Evolutionary conservation across 495 filamentous ascomycete genomes (phyloP).

Genomic region (Xylaria longipes): DNA sequence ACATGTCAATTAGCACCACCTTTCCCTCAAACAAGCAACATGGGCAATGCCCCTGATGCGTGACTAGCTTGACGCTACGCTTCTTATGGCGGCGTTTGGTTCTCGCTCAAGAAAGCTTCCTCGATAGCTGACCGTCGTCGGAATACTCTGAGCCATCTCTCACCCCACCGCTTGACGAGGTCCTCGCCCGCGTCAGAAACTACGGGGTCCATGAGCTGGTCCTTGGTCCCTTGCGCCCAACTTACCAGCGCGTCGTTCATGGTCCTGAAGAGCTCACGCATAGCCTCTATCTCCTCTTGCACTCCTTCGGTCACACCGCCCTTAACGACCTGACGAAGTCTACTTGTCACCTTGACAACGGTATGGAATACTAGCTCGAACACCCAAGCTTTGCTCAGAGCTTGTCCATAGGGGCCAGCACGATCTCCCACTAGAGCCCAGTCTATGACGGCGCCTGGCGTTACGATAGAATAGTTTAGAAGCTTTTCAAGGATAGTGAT

Average conservation of each 20-base stretch:
- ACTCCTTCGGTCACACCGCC: conserved; percentile 32
- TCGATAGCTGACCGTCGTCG: conserved; percentile 82
- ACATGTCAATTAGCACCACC: neutral
- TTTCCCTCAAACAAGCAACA: neutral
- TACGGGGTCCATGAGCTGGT: conserved; percentile 66
- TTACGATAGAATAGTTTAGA: conserved; percentile 94
- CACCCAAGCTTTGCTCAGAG: conserved; percentile 73
- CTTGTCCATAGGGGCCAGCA: conserved; percentile 60
- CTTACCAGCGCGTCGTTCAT: conserved; percentile 81
- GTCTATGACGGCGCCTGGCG: conserved; percentile 79
- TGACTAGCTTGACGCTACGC: neutral
- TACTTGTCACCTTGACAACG: conserved; percentile 88
- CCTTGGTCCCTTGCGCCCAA: conserved; percentile 75
- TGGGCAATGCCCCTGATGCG: neutral
- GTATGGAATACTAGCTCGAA: conserved; percentile 91
- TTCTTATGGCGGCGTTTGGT: conserved; percentile 27
- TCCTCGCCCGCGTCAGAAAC: conserved; percentile 59
- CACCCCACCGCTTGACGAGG: conserved; percentile 80
- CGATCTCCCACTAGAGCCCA: conserved; percentile 77
- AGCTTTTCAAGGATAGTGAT: conserved; percentile 96
- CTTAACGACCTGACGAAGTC: conserved; percentile 81
- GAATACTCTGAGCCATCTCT: conserved; percentile 86
- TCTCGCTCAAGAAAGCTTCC: conserved; percentile 65
- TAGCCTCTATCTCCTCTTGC: conserved; percentile 55
- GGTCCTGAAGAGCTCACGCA: conserved; percentile 77